A percentile compares a stretch with the other conserved stretches of the same genome.
phyloP scores from a whole-genome alignment of 345 rosid genomes.

The rapeseed (Brassica napus) region Da-Ae NC_063439.1:839501-840000 shows the following conservation, averaged over 20 bases:
- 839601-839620: conserved; percentile 97
- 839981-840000: background rate
- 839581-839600: background rate
- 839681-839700: conserved; percentile 49
- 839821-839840: conserved; percentile 99
- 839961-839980: conserved; percentile 5
- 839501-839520: conserved; percentile 68
- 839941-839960: background rate
- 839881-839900: background rate
- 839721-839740: background rate
- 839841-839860: conserved; percentile 40
- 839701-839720: conserved; percentile 18
- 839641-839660: conserved; percentile 89
- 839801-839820: conserved; percentile 94
- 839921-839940: background rate
- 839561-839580: background rate
- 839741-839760: conserved; percentile 7
- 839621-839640: conserved; percentile 90
- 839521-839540: conserved; percentile 33
- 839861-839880: conserved; percentile 27
- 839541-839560: conserved; percentile 12
- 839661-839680: conserved; percentile 86
- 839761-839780: conserved; percentile 82
- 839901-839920: background rate
- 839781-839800: conserved; percentile 86